Evolutionary conservation across 139 green algal genomes (phyloP), one percentile per base, ranked within the genome.

Genomic region (Haematococcus sp.): DNA sequence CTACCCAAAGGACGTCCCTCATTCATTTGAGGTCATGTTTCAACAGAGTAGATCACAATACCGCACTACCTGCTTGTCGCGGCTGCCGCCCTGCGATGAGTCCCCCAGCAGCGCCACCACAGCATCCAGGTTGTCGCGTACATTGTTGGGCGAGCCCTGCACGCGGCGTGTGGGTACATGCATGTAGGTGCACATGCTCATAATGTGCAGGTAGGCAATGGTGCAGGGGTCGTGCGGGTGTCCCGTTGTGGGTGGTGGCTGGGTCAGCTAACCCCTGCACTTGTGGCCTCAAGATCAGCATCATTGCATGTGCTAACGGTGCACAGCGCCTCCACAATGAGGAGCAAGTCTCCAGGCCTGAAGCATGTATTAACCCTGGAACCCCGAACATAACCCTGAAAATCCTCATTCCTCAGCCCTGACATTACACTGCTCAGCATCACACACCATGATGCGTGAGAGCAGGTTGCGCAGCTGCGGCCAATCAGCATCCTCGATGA

Each of bases 101-200:
- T 63, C 27, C 27, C 49, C 27, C n/a, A 84, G 59, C 44, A 84
- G 34, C 31, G 44, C 32, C 31, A 81, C 70, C 22, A 78, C 80
- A 35, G 76, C 81, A 25, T 77, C 75, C 35, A 91, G 54, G 73
- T 90, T 90, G 1, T 79, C 52, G 40, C 80, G 78, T n/a, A 84
- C 63, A 60, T 87, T 92, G 75, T 92, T 92, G 44, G 88, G 86
- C n/a, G 63, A 35, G 0, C 83, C 84, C 79, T 89, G 63, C 35
- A 27, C n/a, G 11, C 17, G n/a, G n/a, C n/a, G n/a, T n/a, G 15
- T 27, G 31, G 30, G 31, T 51, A 49, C 40, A n/a, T n/a, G n/a
- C n/a, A n/a, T n/a, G n/a, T n/a, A n/a, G n/a, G n/a, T n/a, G n/a
- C n/a, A n/a, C n/a, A n/a, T n/a, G n/a, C n/a, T n/a, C n/a, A n/a